phyloP scores from a whole-genome alignment of 1,284 basidiomycete genomes.

The Ganoderma leucocontextum region DNA sequence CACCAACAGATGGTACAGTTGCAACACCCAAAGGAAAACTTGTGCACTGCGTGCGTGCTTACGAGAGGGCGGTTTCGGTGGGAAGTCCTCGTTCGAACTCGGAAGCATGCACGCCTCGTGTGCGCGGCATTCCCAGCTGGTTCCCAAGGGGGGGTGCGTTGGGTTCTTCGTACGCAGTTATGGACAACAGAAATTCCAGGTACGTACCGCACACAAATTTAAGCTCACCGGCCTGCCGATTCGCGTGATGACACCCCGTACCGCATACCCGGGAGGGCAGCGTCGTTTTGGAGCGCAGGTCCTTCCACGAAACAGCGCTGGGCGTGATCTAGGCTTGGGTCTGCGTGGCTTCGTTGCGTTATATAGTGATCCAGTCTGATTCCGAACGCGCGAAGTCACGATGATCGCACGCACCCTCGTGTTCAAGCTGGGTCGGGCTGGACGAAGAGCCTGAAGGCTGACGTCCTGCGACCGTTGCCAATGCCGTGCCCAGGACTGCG shows the following conservation, averaged over 20 bases:
- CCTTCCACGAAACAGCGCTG: neutral
- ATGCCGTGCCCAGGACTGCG: neutral
- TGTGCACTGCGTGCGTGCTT: neutral
- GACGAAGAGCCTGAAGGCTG: neutral
- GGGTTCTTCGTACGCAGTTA: neutral
- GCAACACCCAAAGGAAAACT: neutral
- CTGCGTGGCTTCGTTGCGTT: neutral
- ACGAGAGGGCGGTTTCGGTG: neutral
- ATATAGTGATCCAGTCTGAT: slow-evolving; percentile 2
- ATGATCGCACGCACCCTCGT: neutral
- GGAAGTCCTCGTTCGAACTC: neutral
- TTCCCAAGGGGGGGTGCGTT: neutral
- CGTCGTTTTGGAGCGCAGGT: neutral
- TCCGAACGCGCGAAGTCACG: neutral
- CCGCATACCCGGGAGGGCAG: neutral
- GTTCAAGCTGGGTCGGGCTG: neutral
- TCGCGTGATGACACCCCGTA: neutral
- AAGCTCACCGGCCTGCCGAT: neutral
- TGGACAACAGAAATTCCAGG: neutral
- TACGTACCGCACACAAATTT: neutral
- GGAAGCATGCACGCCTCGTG: slow-evolving; percentile 1
- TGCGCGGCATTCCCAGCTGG: neutral
- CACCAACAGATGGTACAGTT: neutral
- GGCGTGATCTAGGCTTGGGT: neutral
- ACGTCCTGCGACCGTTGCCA: neutral